Evolutionary conservation across 1,284 basidiomycete species (phyloP).

Genomic region (Ceratorhiza oryzae-sativae): DNA sequence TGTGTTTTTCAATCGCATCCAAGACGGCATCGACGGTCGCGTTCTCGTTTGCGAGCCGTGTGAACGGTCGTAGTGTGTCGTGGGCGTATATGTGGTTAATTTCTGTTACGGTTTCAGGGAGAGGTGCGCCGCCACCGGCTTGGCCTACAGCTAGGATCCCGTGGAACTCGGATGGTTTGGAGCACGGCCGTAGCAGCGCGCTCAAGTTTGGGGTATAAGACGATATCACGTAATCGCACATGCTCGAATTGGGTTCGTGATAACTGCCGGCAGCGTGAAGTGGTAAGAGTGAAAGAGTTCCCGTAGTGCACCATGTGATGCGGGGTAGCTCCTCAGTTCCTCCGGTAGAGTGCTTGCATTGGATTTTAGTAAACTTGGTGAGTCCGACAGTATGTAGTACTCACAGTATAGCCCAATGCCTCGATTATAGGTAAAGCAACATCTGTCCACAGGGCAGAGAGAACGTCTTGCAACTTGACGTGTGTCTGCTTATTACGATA

Average conservation of each 20-base stretch:
- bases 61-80: neutral
- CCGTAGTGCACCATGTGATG: constrained; percentile 25
- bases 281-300: constrained; percentile 7
- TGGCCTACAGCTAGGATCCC: constrained; percentile 6
- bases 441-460: too few relatives aligned
- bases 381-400: neutral
- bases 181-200: neutral
- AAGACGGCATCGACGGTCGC: constrained; percentile 5
- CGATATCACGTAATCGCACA: constrained; percentile 9
- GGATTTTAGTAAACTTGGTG: too few relatives aligned
- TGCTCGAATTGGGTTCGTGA: neutral
- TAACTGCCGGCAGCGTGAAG: constrained; percentile 20
- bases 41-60: neutral
- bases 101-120: neutral
- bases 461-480: too few relatives aligned
- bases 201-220: constrained; percentile 31
- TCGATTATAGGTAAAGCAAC: too few relatives aligned
- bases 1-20: neutral
- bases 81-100: neutral
- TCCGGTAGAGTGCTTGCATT: neutral
- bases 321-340: neutral
- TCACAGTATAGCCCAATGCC: constrained; percentile 13
- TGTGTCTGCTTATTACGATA: too few relatives aligned
- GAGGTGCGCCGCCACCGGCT: neutral
- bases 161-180: neutral